Conservation (phyloP, 768 basidiomycete species). For the Leccinum subtestaceum region DNA sequence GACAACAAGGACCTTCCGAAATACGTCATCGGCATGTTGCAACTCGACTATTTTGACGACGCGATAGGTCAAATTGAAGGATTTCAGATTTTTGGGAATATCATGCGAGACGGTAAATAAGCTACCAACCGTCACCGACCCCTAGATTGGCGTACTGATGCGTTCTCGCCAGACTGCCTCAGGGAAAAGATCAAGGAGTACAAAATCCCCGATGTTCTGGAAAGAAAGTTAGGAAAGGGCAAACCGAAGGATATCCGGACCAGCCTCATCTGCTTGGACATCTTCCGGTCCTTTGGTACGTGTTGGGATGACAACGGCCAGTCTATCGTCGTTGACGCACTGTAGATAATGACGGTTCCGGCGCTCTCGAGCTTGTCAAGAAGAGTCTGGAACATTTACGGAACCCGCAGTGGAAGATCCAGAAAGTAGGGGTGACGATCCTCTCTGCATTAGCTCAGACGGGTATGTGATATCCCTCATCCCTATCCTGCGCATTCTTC, state of each 20-base stretch:
- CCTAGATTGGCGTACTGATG: not conserved
- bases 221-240: conserved; percentile 15
- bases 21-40: conserved; percentile 23
- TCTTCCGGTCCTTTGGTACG: conserved; percentile 23
- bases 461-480: conserved; percentile 1
- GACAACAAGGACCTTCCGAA: conserved; percentile 9
- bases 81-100: conserved; percentile 23
- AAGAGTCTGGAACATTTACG: conserved; percentile 10
- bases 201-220: conserved; percentile 19
- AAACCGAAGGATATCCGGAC: conserved; percentile 19
- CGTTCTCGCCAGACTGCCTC: conserved; percentile 7
- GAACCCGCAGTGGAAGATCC: conserved; percentile 11
- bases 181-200: conserved; percentile 14
- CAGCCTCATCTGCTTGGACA: conserved; percentile 24
- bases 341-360: not conserved
- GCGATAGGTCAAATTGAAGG: conserved; percentile 23
- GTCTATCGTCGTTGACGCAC: not conserved
- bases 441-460: conserved; percentile 24
- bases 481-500: not conserved
- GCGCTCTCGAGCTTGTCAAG: not conserved
- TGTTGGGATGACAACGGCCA: too few species aligned
- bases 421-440: conserved; percentile 25
- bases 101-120: conserved; percentile 22
- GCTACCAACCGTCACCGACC: not conserved
- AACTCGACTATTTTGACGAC: conserved; percentile 24